phyloP scores from a whole-genome alignment of 2,329 filamentous ascomycete species.

The Ceratocystis lukuohia region DNA sequence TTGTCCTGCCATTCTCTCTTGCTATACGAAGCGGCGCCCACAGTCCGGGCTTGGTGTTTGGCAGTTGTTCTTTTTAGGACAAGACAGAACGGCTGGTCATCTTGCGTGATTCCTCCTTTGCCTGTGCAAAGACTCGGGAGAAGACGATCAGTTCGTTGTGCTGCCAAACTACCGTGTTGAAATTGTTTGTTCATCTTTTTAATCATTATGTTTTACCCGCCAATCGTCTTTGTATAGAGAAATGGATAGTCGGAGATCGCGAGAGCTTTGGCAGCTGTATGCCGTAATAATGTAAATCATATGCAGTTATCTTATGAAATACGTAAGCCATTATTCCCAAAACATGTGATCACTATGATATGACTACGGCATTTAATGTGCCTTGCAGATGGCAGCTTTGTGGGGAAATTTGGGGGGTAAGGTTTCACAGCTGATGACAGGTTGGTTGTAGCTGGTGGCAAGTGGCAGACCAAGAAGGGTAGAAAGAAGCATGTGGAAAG shows the following conservation, averaged over 20 bases:
- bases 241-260: background rate
- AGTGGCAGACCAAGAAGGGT: background rate
- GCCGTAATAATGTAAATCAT: background rate
- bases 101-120: background rate
- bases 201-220: background rate
- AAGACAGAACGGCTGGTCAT: background rate
- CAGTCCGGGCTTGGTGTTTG: slow-evolving; percentile 8
- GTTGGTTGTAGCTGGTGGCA: background rate
- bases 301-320: background rate
- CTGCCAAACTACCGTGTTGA: background rate
- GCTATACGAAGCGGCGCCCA: slow-evolving; percentile 1
- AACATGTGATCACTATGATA: background rate
- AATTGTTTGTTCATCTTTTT: background rate
- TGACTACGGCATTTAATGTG: background rate
- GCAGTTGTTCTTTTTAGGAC: background rate
- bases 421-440: background rate
- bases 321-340: background rate
- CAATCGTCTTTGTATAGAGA: background rate
- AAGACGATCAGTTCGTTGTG: background rate
- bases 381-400: slow-evolving; percentile 2
- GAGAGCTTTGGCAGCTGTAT: too few species aligned
- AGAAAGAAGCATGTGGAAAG: background rate
- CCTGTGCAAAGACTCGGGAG: background rate
- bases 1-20: background rate
- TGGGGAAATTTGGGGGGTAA: background rate